Evolutionary conservation across 129 eudicot species (phyloP).

Genomic region (Gnaphalium uliginosum): DNA sequence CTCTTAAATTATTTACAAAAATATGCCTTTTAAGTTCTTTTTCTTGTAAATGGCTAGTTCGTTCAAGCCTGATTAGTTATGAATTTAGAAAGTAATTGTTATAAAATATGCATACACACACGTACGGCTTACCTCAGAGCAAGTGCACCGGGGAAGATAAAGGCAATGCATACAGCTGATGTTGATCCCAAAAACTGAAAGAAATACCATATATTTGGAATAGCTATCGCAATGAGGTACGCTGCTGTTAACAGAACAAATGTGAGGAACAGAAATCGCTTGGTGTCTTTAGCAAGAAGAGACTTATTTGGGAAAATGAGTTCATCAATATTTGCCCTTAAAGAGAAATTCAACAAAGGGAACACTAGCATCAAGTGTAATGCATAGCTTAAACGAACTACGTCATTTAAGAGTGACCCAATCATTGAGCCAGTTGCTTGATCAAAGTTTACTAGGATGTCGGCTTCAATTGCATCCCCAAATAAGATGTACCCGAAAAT

Average conservation of each 20-base stretch:
- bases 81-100: background rate
- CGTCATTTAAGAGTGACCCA: constrained; percentile 55
- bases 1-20: background rate
- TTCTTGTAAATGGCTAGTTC: background rate
- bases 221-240: constrained; percentile 72
- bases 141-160: constrained; percentile 82
- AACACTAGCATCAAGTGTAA: constrained; percentile 88
- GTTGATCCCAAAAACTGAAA: constrained; percentile 95
- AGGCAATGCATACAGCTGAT: constrained; percentile 69
- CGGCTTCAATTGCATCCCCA: constrained; percentile 76
- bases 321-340: constrained; percentile 74
- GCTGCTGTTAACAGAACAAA: constrained; percentile 44
- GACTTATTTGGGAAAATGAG: constrained; percentile 65
- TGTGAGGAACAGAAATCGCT: constrained; percentile 66
- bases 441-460: constrained; percentile 87
- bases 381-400: constrained; percentile 84
- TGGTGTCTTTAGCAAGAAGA: constrained; percentile 48
- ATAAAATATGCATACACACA: background rate
- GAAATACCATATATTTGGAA: constrained; percentile 91
- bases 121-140: constrained; percentile 60
- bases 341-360: constrained; percentile 77
- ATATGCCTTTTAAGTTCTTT: background rate
- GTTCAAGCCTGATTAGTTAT: background rate
- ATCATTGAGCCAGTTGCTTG: constrained; percentile 48
- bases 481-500: constrained; percentile 79